Percentiles rank a stretch among this genome's conserved stretches.
These are phyloP conservation scores for Thoreauomyces humboldtii DNA, from an alignment of 192 early-diverging fungal species.

Conservation along the genomic window DNA sequence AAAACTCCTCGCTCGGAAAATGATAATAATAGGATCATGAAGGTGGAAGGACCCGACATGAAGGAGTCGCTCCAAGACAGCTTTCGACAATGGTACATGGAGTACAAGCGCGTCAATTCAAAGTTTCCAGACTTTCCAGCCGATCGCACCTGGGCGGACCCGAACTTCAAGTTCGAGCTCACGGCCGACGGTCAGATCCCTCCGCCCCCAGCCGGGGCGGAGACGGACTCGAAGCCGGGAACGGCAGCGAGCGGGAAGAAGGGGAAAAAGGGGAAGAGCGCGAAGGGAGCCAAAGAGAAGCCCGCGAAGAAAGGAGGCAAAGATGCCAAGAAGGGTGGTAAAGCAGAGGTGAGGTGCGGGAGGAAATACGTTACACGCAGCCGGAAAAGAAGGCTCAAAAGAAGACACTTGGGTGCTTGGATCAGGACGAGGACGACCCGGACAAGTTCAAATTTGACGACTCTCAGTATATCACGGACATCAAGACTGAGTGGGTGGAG, in stretches of 20 bases:
- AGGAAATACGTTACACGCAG: too few relatives aligned
- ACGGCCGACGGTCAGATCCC: slow-evolving; percentile 22
- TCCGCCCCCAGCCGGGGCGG: background rate
- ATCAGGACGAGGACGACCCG: slow-evolving; percentile 50
- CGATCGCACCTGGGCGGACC: slow-evolving; percentile 50
- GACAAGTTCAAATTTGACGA: slow-evolving; percentile 48
- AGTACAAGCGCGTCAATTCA: slow-evolving; percentile 52
- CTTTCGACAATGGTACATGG: slow-evolving; percentile 67
- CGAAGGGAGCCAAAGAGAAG: slow-evolving; percentile 34
- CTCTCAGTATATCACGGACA: slow-evolving; percentile 41
- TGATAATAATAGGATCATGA: slow-evolving; percentile 39
- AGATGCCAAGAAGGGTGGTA: slow-evolving; percentile 30
- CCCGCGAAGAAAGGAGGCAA: slow-evolving; percentile 31
- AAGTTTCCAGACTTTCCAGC: slow-evolving; percentile 64
- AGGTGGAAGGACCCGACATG: slow-evolving; percentile 65
- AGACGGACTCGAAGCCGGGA: slow-evolving; percentile 22
- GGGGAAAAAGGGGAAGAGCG: slow-evolving; percentile 28
- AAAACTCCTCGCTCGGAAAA: background rate
- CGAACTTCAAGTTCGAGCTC: slow-evolving; percentile 50
- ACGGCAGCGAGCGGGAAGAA: slow-evolving; percentile 28
- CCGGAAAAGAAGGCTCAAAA: too few relatives aligned
- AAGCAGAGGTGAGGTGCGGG: too few relatives aligned
- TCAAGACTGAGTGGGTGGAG: slow-evolving; percentile 47
- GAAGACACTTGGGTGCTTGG: too few relatives aligned
- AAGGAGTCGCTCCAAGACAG: slow-evolving; percentile 59